Conservation (phyloP, 2,329 filamentous ascomycete genomes). For the Penicillium occitanis region DNA sequence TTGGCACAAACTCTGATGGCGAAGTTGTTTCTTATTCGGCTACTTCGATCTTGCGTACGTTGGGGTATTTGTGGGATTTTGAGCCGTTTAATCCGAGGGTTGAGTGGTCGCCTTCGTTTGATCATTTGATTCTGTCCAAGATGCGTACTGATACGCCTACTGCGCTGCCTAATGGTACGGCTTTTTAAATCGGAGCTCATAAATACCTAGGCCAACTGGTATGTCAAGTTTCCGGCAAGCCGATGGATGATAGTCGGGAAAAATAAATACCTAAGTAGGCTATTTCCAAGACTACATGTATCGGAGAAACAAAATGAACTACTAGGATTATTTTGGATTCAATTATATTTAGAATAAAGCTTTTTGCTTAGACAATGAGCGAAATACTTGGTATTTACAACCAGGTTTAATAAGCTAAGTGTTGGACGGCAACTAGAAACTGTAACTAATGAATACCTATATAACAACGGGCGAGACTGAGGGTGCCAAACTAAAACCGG, state of each 20-base stretch:
- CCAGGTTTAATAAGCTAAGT: background rate
- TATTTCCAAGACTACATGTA: background rate
- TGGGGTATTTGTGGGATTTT: conserved; percentile 47
- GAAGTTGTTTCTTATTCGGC: conserved; percentile 45
- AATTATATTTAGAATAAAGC: too few species aligned
- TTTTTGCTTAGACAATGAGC: too few species aligned
- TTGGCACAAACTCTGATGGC: conserved; percentile 32
- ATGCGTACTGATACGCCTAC: conserved; percentile 23
- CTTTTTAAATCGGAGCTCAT: background rate
- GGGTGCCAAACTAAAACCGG: too few species aligned
- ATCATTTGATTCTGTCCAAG: conserved; percentile 30
- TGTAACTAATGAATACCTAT: too few species aligned
- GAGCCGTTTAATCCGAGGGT: conserved; percentile 42
- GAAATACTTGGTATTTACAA: background rate
- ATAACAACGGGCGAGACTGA: too few species aligned
- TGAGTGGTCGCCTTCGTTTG: conserved; percentile 42
- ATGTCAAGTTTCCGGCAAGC: too few species aligned
- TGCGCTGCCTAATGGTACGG: background rate
- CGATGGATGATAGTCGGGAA: too few species aligned
- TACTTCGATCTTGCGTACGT: conserved; percentile 46
- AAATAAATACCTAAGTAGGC: too few species aligned
- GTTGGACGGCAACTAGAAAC: background rate
- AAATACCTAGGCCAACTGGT: too few species aligned
- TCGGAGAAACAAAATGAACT: background rate
- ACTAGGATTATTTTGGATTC: too few species aligned